Percentiles rank a stretch among this genome's conserved stretches.
Evolutionary conservation across 371 early-diverging fungal species (phyloP).

Genomic region (Vairimorpha ceranae): DNA sequence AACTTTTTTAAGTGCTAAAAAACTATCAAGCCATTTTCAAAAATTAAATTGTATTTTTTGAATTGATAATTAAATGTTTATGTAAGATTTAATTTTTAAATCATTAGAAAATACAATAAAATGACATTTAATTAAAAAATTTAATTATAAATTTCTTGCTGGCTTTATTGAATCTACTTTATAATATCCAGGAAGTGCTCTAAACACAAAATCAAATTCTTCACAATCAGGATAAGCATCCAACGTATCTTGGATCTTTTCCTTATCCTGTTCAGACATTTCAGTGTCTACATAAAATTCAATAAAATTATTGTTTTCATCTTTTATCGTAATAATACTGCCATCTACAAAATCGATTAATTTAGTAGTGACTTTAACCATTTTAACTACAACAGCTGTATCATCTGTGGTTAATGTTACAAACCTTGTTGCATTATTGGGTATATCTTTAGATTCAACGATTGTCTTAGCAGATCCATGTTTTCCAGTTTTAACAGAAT

Average conservation of each 20-base stretch:
- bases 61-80: too few relatives aligned
- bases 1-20: too few relatives aligned
- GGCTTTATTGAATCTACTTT: not conserved
- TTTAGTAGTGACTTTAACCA: not conserved
- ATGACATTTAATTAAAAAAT: too few relatives aligned
- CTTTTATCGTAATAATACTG: not conserved
- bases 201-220: slow-evolving; percentile 3
- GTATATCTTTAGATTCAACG: slow-evolving; percentile 16
- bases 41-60: too few relatives aligned
- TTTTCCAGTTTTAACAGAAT: slow-evolving; percentile 61
- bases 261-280: not conserved
- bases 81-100: too few relatives aligned
- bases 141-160: too few relatives aligned
- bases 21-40: too few relatives aligned
- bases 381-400: not conserved
- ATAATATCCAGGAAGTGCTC: not conserved
- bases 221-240: not conserved
- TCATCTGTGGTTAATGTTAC: not conserved
- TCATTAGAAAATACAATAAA: too few relatives aligned
- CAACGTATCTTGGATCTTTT: not conserved
- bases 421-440: not conserved
- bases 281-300: not conserved
- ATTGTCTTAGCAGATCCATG: slow-evolving; percentile 62
- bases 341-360: not conserved
- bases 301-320: not conserved